These are phyloP conservation scores for Pseudoturritis turrita DNA, from an alignment of 345 rosid species.

Conservation along the genomic window DNA sequence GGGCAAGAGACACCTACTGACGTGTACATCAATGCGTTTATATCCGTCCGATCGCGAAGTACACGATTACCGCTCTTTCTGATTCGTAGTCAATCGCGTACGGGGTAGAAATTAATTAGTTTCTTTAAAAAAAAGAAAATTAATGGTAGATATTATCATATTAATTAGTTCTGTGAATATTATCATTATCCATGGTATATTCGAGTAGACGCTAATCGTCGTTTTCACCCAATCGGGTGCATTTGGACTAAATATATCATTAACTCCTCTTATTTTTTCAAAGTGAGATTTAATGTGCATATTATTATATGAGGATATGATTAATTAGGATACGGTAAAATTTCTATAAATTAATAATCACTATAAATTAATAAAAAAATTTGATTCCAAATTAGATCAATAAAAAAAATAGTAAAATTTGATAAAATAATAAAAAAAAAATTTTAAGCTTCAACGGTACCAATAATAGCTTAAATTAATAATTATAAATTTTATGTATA, in stretches of 20 bases:
- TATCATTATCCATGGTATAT: constrained; percentile 11
- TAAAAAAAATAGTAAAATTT: too few species aligned
- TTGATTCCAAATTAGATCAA: too few species aligned
- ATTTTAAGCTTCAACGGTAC: too few species aligned
- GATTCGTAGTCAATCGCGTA: not conserved
- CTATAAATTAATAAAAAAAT: too few species aligned
- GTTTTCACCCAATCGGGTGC: not conserved
- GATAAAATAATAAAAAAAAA: too few species aligned
- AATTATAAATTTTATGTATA: too few species aligned
- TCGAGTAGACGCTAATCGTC: not conserved
- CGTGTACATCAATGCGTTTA: not conserved
- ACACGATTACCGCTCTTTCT: not conserved
- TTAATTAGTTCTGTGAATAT: not conserved
- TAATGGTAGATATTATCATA: too few species aligned
- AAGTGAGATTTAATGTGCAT: not conserved
- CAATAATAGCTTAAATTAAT: too few species aligned
- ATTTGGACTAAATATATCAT: not conserved
- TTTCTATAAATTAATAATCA: too few species aligned
- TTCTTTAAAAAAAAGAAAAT: too few species aligned
- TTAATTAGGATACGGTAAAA: not conserved
- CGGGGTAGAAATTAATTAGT: not conserved
- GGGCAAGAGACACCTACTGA: not conserved
- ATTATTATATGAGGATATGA: not conserved
- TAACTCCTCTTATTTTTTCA: not conserved
- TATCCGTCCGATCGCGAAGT: constrained; percentile 13